A percentile compares a stretch with the other conserved stretches of the same genome.
phyloP scores from a whole-genome alignment of 352 stramenopile genomes.

The Phytophthora tentaculata region DNA sequence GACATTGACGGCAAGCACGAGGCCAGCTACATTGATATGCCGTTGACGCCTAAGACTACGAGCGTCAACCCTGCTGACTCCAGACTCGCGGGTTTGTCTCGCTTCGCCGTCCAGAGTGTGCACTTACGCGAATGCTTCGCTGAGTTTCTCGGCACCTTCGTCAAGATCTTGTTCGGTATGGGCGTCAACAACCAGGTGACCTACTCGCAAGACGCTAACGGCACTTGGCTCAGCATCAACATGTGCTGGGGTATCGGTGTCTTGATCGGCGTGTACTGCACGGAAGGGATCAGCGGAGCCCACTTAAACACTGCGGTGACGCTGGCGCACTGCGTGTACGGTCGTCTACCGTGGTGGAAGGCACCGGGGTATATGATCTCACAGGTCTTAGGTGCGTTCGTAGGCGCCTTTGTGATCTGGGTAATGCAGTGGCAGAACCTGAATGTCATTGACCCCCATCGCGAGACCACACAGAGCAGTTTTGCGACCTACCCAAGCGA shows the following conservation, averaged over 20 bases:
- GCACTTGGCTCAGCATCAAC: neutral
- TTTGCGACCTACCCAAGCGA: constrained; percentile 52
- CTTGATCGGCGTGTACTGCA: constrained; percentile 56
- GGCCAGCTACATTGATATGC: constrained; percentile 29
- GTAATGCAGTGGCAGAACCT: constrained; percentile 55
- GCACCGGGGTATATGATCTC: constrained; percentile 49
- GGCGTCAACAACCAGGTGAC: neutral
- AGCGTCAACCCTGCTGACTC: neutral
- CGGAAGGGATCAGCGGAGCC: constrained; percentile 19
- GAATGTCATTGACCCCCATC: constrained; percentile 52
- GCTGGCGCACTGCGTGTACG: constrained; percentile 6
- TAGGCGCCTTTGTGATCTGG: constrained; percentile 44
- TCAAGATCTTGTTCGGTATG: neutral
- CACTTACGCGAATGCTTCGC: neutral
- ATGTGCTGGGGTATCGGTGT: constrained; percentile 52
- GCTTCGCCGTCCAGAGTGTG: constrained; percentile 16
- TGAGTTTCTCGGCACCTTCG: neutral
- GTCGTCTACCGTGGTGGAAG: constrained; percentile 28
- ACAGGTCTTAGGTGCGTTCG: constrained; percentile 49
- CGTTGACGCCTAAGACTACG: constrained; percentile 19
- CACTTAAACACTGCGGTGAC: constrained; percentile 6
- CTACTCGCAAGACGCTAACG: neutral
- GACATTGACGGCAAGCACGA: constrained; percentile 26
- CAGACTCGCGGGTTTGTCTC: constrained; percentile 1
- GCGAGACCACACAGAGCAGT: constrained; percentile 37